Percentiles rank a stretch among this genome's conserved stretches.
Conservation (phyloP, 306 rosid species). For the Rubus parviflorus region DNA sequence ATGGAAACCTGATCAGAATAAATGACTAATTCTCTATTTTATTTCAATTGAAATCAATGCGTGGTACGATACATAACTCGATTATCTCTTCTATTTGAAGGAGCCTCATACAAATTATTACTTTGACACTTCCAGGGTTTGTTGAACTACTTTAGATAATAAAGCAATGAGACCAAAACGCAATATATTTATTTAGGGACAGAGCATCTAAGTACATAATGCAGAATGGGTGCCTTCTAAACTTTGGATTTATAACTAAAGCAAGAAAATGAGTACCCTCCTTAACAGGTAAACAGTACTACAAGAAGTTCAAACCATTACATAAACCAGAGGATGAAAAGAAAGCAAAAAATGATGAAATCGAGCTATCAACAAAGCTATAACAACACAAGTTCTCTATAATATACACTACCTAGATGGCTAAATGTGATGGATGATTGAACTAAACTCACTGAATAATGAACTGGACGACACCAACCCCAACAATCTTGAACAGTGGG, state of each 20-base stretch:
- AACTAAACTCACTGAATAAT: slow-evolving; percentile 23
- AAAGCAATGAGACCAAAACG: too few relatives aligned
- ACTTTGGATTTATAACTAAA: too few relatives aligned
- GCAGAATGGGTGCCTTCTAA: too few relatives aligned
- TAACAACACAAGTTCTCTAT: neutral
- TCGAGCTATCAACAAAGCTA: slow-evolving; percentile 3
- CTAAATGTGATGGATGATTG: neutral
- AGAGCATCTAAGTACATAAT: too few relatives aligned
- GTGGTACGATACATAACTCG: neutral
- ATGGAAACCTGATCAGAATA: neutral
- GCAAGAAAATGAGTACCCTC: too few relatives aligned
- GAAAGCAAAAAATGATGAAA: neutral
- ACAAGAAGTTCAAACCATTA: too few relatives aligned
- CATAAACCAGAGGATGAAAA: neutral
- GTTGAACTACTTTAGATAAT: too few relatives aligned
- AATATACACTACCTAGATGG: slow-evolving; percentile 11
- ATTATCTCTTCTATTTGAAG: neutral
- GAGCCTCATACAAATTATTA: neutral
- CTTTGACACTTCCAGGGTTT: too few relatives aligned
- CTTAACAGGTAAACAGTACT: too few relatives aligned
- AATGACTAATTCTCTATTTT: neutral
- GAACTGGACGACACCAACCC: slow-evolving; percentile 29
- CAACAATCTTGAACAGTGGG: slow-evolving; percentile 22
- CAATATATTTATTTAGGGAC: too few relatives aligned
- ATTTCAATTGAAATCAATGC: neutral